phyloP scores from a whole-genome alignment of 106 monocot genomes.

The Acanthochlamys bracteata region DNA sequence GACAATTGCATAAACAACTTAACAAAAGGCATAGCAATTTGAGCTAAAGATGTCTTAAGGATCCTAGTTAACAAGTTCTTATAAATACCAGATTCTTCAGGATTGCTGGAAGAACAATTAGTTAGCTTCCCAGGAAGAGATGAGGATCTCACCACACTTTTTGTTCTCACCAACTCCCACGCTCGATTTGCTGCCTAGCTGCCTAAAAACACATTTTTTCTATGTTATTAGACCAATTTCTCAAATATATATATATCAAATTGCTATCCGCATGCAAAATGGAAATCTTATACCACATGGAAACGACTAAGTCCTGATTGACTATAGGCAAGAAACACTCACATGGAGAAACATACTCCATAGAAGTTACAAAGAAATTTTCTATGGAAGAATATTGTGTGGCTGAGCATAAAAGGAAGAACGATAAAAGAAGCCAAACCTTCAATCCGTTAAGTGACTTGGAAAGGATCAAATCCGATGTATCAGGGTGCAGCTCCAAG shows the following conservation, averaged over 20 bases:
- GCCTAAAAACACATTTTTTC: constrained; percentile 42
- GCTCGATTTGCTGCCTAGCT: constrained; percentile 91
- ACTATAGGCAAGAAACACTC: too few relatives aligned
- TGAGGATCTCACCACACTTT: constrained; percentile 90
- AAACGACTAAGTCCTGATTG: neutral
- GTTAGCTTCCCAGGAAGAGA: constrained; percentile 97
- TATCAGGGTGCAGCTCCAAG: constrained; percentile 86
- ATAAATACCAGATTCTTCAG: constrained; percentile 83
- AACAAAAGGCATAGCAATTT: too few relatives aligned
- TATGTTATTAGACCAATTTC: too few relatives aligned
- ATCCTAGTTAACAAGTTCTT: too few relatives aligned
- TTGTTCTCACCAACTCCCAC: constrained; percentile 90
- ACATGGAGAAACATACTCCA: too few relatives aligned
- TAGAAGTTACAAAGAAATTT: too few relatives aligned
- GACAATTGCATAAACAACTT: too few relatives aligned
- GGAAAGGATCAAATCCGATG: constrained; percentile 66
- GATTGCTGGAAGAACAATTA: constrained; percentile 78
- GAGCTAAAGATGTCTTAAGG: too few relatives aligned
- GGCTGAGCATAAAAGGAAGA: neutral
- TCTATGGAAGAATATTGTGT: too few relatives aligned
- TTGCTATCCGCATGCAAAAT: neutral
- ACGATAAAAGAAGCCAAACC: constrained; percentile 23
- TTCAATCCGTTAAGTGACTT: constrained; percentile 95
- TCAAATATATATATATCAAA: too few relatives aligned
- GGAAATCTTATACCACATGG: neutral